Base-by-base conservation (phyloP, 2,329 filamentous ascomycete genomes). In the Karstenula rhodostoma region DNA sequence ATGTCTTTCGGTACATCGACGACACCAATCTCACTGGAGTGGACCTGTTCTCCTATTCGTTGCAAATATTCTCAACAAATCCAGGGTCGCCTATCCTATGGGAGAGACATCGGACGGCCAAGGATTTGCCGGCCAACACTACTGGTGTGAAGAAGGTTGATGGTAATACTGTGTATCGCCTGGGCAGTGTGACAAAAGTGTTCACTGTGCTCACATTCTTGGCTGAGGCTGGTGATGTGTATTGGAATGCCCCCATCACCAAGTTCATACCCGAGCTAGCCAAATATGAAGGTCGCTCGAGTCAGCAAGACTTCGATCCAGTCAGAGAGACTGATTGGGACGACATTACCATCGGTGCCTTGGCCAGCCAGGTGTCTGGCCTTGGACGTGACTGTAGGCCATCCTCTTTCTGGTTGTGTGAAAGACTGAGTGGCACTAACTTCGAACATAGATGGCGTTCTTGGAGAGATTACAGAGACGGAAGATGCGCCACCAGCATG, bases 131-230 rank as follows among this genome's bases (percentile, higher is more conserved):
- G 6, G 29, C 27, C 3, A 53, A 69, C 32, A 68, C 67, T 4
- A 58, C 64, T 13, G 67, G 67, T 7, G 67, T 69, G 43, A 68
- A 54, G 35, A 32, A 51, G 17, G 63, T 65, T 12, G 58, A 81
- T 60, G 59, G 64, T 5, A 64, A 82, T 56, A 79, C 78, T 0
- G 73, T 82, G 3, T 85, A 81, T 56, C 74, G 81, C 1, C 72
- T 84, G 5, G 82, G 78, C 15, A 84, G 81, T 61, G 67, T 84
- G 12, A 80, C 80, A 10, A 84, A 85, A 66, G 66, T 82, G 7
- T 77, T 81, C 61, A 80, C 77, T 2, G 74, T 82, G 2, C 81
- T 79, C 55, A 75, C 75, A 6, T 80, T 79, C 61, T 71, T 84
- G 19, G 66, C 80, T 1, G 75, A 80, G 58, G 72, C 73, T n/a